Evolutionary conservation across 106 monocot species (phyloP).

Genomic region (Agapanthus africanus): DNA sequence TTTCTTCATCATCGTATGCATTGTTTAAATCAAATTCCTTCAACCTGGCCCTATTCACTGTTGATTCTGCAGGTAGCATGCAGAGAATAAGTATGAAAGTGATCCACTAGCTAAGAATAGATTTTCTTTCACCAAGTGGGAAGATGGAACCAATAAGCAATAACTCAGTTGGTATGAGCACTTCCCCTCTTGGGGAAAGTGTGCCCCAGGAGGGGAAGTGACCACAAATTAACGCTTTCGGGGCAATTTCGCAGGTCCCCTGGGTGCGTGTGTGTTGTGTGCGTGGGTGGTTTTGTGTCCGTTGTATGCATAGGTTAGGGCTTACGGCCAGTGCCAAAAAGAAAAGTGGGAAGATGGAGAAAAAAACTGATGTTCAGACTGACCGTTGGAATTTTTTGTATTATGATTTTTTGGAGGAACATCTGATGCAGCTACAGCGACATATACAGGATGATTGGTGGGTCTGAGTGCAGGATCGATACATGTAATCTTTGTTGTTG

Average conservation of each 20-base stretch:
- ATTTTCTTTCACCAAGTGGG: neutral
- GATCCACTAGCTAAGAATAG: conserved; percentile 1
- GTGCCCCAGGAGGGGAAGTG: no score
- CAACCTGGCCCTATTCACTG: conserved; percentile 9
- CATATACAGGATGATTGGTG: conserved; percentile 11
- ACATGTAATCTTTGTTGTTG: conserved; percentile 10
- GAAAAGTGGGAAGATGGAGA: neutral
- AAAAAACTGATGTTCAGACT: conserved; percentile 2
- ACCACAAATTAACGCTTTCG: no score
- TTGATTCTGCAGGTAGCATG: conserved; percentile 19
- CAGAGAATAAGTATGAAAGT: neutral
- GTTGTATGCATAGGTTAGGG: no score
- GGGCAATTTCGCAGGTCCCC: no score
- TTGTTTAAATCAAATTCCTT: conserved; percentile 81
- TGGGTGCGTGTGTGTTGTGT: no score
- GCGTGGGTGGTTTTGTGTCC: no score
- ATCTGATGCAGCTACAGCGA: conserved; percentile 16
- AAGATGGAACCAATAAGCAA: no score
- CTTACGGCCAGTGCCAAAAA: no score
- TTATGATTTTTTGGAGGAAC: conserved; percentile 8
- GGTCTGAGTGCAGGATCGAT: neutral
- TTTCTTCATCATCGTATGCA: conserved; percentile 28
- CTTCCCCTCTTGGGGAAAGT: no score
- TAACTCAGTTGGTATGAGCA: no score
- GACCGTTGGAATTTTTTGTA: conserved; percentile 15